Evolutionary conservation across 2,329 filamentous ascomycete genomes (phyloP).

Genomic region (Aureobasidium musti): DNA sequence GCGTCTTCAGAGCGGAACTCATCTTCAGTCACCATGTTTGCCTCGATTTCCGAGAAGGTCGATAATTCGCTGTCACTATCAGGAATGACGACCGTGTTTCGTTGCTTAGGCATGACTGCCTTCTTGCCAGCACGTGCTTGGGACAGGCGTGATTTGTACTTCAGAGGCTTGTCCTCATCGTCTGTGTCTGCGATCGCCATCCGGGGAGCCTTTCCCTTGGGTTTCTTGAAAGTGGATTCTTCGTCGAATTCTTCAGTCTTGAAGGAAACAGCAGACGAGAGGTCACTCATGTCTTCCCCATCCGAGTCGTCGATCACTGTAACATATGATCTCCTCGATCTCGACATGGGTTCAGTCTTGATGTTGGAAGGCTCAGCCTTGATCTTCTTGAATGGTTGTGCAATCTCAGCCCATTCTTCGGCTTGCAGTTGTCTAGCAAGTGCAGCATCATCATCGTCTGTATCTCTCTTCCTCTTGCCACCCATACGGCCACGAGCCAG

Average conservation of each 20-base stretch:
- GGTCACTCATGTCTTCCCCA: conserved; percentile 33
- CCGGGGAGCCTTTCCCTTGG: conserved; percentile 13
- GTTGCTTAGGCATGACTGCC: conserved; percentile 2
- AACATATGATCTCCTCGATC: background rate
- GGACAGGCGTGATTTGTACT: conserved; percentile 21
- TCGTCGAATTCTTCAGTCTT: conserved; percentile 2
- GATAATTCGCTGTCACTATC: conserved; percentile 48
- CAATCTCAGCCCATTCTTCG: conserved; percentile 39
- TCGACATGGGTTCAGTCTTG: conserved; percentile 32
- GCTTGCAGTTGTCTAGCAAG: conserved; percentile 41
- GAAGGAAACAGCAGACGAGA: conserved; percentile 36
- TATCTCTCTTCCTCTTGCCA: conserved; percentile 40
- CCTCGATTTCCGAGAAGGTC: conserved; percentile 42
- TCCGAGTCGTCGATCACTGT: conserved; percentile 38
- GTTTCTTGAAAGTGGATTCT: conserved; percentile 30
- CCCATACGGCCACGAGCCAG: conserved; percentile 40
- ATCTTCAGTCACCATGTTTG: conserved; percentile 41
- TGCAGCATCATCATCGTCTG: conserved; percentile 37
- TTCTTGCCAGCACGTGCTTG: conserved; percentile 32
- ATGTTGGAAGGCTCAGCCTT: conserved; percentile 34
- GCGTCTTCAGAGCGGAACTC: conserved; percentile 34
- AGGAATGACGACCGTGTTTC: conserved; percentile 36
- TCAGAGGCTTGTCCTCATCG: conserved; percentile 34
- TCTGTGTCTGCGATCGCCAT: conserved; percentile 35
- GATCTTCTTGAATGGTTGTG: conserved; percentile 31